Evolutionary conservation across 2,329 filamentous ascomycete genomes (phyloP).

Genomic region (Coleophoma eucalyptorum): DNA sequence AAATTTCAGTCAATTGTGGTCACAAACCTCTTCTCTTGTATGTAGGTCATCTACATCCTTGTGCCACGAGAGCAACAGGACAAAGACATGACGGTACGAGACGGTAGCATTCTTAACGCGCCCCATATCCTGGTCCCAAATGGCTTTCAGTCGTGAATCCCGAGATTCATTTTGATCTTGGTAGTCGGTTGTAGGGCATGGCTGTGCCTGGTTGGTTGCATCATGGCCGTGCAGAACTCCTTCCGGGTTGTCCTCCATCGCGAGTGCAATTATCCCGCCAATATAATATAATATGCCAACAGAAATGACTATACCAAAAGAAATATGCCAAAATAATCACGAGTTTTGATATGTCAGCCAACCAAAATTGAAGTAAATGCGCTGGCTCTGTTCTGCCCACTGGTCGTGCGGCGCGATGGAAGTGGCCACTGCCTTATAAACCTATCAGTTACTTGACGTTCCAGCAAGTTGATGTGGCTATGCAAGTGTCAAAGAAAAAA

Average conservation of each 20-base stretch:
- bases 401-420: no score
- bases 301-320: no score
- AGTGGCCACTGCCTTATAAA: not conserved
- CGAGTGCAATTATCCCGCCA: not conserved
- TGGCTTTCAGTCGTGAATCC: conserved; percentile 3
- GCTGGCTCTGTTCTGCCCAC: no score
- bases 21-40: not conserved
- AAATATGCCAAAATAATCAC: no score
- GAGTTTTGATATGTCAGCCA: no score
- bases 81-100: not conserved
- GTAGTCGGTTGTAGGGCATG: not conserved
- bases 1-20: not conserved
- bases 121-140: conserved; percentile 3
- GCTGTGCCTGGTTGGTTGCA: not conserved
- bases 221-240: not conserved
- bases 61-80: not conserved
- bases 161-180: conserved; percentile 2
- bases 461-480: no score
- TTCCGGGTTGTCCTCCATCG: not conserved
- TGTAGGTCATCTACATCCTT: not conserved
- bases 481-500: not conserved
- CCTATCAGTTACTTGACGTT: not conserved
- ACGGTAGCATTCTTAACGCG: not conserved
- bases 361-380: no score
- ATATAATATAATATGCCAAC: no score